These are phyloP conservation scores for Inonotus hispidus DNA, from an alignment of 1,284 basidiomycete genomes.

Conservation along the genomic window DNA sequence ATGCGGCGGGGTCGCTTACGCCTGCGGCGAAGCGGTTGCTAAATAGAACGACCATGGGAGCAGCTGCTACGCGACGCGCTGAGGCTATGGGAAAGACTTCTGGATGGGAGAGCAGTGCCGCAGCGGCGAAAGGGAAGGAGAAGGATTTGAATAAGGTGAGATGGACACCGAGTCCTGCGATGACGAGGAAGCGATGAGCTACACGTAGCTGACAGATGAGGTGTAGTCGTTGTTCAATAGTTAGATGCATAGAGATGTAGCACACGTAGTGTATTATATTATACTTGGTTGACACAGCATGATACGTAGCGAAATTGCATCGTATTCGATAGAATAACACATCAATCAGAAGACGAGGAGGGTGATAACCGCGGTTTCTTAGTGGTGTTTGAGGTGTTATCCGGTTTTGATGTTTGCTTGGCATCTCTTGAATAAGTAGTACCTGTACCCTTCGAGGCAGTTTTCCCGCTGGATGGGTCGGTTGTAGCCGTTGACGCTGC, in stretches of 20 bases:
- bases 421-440: slow-evolving; percentile 40
- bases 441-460: slow-evolving; percentile 23
- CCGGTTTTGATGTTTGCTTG: slow-evolving; percentile 39
- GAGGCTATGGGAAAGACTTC: slow-evolving; percentile 62
- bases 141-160: slow-evolving; percentile 58
- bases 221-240: neutral
- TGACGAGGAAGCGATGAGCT: slow-evolving; percentile 28
- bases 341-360: slow-evolving; percentile 1
- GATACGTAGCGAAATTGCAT: neutral
- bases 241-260: slow-evolving; percentile 14
- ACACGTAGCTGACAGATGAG: slow-evolving; percentile 7
- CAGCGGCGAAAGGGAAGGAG: slow-evolving; percentile 35
- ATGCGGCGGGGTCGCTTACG: slow-evolving; percentile 66
- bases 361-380: slow-evolving; percentile 4
- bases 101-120: slow-evolving; percentile 47
- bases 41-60: slow-evolving; percentile 61
- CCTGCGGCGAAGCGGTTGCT: slow-evolving; percentile 76
- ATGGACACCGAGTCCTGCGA: slow-evolving; percentile 77
- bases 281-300: neutral
- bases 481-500: slow-evolving; percentile 19
- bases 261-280: neutral
- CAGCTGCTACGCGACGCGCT: slow-evolving; percentile 54
- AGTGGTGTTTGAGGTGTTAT: neutral
- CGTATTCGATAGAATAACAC: neutral
- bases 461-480: neutral